phyloP scores from a whole-genome alignment of 371 early-diverging fungal genomes.

The Edhazardia aedis region DNA sequence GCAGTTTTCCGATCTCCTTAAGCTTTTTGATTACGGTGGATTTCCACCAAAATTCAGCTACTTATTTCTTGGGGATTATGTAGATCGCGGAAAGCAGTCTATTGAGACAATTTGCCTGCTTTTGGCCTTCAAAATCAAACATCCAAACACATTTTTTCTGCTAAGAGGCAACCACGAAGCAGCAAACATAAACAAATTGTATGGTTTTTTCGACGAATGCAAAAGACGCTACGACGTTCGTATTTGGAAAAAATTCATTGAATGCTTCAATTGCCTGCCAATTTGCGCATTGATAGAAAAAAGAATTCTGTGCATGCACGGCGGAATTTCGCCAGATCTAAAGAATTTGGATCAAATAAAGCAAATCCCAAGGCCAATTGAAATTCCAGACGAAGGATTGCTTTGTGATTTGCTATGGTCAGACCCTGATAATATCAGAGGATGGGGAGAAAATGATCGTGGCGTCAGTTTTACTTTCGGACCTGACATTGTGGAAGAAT shows the following conservation, averaged over 20 bases:
- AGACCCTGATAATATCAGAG: conserved; percentile 45
- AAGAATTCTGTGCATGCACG: conserved; percentile 49
- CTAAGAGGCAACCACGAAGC: conserved; percentile 82
- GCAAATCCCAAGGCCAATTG: conserved; percentile 67
- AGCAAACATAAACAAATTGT: conserved; percentile 72
- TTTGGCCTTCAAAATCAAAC: conserved; percentile 75
- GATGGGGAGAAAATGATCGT: conserved; percentile 88
- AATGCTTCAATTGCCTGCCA: conserved; percentile 84
- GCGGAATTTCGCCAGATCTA: conserved; percentile 46
- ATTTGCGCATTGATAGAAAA: conserved; percentile 79
- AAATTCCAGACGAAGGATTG: conserved; percentile 69
- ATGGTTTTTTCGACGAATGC: conserved; percentile 95
- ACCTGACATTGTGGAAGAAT: conserved; percentile 59
- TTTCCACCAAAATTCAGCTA: conserved; percentile 65
- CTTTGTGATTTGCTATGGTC: conserved; percentile 53
- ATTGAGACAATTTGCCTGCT: conserved; percentile 75
- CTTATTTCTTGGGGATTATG: conserved; percentile 89
- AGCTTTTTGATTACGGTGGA: conserved; percentile 71
- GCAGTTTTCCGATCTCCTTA: conserved; percentile 55
- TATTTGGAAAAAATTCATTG: conserved; percentile 85
- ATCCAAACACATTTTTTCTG: conserved; percentile 79
- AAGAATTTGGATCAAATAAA: conserved; percentile 74
- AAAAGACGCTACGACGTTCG: conserved; percentile 72
- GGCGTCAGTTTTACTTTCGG: conserved; percentile 71
- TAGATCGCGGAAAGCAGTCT: conserved; percentile 80